Base-by-base conservation (phyloP, 1,139 yeast genomes). In the Yamadazyma dendronema region DNA sequence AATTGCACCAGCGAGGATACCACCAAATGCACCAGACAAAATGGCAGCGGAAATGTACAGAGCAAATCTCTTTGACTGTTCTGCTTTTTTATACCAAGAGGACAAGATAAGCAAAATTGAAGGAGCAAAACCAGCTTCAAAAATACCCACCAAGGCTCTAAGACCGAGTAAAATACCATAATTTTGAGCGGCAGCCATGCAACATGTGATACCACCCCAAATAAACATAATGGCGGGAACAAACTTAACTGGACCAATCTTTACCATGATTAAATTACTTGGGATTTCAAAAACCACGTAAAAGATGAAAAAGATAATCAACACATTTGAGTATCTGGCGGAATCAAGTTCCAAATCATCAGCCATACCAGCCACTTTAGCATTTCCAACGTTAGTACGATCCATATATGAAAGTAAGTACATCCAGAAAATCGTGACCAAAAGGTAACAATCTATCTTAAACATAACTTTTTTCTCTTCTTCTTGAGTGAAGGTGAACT, bases 281-380 rank as follows among this genome's bases (percentile, higher is more conserved):
- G 65, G 65, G 28, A 59, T 50, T 40, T 60, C 65, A 4, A 59
- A 56, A 5, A 50, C 46, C 25, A 61, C 37, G 48, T 37, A 61
- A 52, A 33, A 52, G 10, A 57, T 55, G 38, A 56, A 54, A 35
- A 56, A 57, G 17, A 61, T 50, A 13, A 61, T 58, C 17, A 47
- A 48, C 2, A 59, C 61, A 10, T 48, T 41, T 27, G 61, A 59
- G 41, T 48, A 51, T 36, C 57, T 54, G 32, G 56, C 47, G 22
- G 62, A 54, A 24, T 49, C 50, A 35, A 61, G 30, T 1, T 41
- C 36, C 32, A 59, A 44, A 39, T 59, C 63, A 1, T 42, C 41
- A 32, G 57, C 52, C 41, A 61, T 45, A 28, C 54, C 48, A 35
- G 50, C 60, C 3, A 60, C 47, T 17, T 55, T 42, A 2, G 64